Percentiles rank a stretch among this genome's conserved stretches.
Conservation (phyloP, 2,329 filamentous ascomycete genomes). For the Claviceps capensis region DNA sequence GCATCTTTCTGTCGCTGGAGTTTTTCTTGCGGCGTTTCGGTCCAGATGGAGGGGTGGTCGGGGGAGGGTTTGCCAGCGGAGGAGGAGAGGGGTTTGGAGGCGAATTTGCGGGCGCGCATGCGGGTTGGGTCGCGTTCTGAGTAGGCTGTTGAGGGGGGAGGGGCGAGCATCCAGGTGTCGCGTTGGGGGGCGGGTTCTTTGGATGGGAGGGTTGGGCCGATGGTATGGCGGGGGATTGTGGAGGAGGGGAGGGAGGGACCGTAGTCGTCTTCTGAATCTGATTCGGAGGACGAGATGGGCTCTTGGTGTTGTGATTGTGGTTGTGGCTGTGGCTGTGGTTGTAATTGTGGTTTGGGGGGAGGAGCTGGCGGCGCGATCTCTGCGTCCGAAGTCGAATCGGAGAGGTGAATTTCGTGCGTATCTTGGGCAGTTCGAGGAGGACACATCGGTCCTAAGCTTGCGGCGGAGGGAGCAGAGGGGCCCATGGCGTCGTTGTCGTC, state of each 20-base stretch:
- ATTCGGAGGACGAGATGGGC: conserved; percentile 28
- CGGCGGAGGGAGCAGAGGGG: conserved; percentile 19
- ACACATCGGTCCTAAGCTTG: conserved; percentile 3
- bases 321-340: conserved; percentile 15
- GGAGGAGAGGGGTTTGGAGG: conserved; percentile 38
- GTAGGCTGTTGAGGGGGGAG: conserved; percentile 37
- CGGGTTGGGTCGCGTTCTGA: conserved; percentile 70
- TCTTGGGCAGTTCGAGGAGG: background rate
- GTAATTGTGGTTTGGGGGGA: conserved; percentile 22
- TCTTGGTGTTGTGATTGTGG: conserved; percentile 19
- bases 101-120: conserved; percentile 69
- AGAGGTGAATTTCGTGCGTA: conserved; percentile 9
- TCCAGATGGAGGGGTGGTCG: conserved; percentile 62
- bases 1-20: conserved; percentile 66
- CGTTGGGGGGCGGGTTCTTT: conserved; percentile 42
- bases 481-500: conserved; percentile 19
- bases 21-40: conserved; percentile 83
- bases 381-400: background rate
- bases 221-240: conserved; percentile 31
- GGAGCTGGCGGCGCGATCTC: background rate
- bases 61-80: conserved; percentile 10
- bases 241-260: conserved; percentile 43
- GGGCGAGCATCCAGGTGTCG: conserved; percentile 75
- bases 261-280: conserved; percentile 31
- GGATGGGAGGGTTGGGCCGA: conserved; percentile 21